Evolutionary conservation across 2,329 filamentous ascomycete genomes (phyloP).

Genomic region (Aspergillaceae sp.): DNA sequence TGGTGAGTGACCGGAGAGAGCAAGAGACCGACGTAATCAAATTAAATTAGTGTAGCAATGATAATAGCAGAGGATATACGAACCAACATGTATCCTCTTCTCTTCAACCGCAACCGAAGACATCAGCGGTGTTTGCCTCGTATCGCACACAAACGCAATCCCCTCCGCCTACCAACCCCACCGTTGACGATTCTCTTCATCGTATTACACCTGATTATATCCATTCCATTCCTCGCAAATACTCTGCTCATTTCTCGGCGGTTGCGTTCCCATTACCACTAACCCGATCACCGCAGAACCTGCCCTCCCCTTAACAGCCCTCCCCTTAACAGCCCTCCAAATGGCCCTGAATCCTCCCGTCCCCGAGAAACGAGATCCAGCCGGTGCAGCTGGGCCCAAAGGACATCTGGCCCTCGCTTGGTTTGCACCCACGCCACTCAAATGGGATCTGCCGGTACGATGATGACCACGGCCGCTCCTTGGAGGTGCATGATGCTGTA

Average conservation of each 20-base stretch:
- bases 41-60: too few species aligned
- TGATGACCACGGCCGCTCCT: constrained; percentile 3
- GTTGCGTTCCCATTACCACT: constrained; percentile 1
- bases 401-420: constrained; percentile 11
- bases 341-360: constrained; percentile 7
- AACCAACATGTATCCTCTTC: too few species aligned
- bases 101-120: not conserved
- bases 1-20: too few species aligned
- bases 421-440: constrained; percentile 10
- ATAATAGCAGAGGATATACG: too few species aligned
- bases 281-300: constrained; percentile 1
- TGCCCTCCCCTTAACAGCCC: constrained; percentile 1
- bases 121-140: too few species aligned
- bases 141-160: too few species aligned
- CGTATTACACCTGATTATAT: constrained; percentile 2
- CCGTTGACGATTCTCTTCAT: not conserved
- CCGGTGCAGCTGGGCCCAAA: constrained; percentile 7
- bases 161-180: not conserved
- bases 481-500: constrained; percentile 8
- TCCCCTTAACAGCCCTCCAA: constrained; percentile 4
- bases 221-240: constrained; percentile 2
- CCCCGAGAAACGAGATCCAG: constrained; percentile 7
- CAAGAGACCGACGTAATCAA: too few species aligned
- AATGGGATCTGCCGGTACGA: constrained; percentile 4
- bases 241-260: constrained; percentile 1